Evolutionary conservation across 768 basidiomycete genomes (phyloP).

Genomic region (Mycena kentingensis): DNA sequence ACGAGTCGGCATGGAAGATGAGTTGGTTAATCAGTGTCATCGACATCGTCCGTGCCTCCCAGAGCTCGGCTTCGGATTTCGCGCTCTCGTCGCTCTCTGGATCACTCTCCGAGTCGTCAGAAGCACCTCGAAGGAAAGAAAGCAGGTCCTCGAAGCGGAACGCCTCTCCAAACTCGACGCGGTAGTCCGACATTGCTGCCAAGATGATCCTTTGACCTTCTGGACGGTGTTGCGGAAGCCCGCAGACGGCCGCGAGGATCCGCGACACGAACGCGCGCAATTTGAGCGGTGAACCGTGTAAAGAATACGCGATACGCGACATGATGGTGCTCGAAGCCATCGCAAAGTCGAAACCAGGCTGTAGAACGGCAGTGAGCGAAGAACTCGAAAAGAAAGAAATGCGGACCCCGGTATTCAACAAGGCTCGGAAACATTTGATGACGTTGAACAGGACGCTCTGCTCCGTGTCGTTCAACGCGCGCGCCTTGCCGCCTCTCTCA

Average conservation of each 20-base stretch:
- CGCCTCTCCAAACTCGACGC: constrained; percentile 65
- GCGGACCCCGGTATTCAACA: constrained; percentile 84
- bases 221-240: constrained; percentile 53
- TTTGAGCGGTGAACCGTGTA: constrained; percentile 68
- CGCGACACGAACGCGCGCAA: constrained; percentile 71
- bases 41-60: constrained; percentile 78
- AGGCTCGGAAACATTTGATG: constrained; percentile 76
- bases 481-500: constrained; percentile 66
- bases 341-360: constrained; percentile 76
- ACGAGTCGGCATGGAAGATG: constrained; percentile 68
- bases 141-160: constrained; percentile 84
- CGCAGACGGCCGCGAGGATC: constrained; percentile 81
- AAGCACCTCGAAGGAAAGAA: constrained; percentile 53
- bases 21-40: constrained; percentile 83
- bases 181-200: constrained; percentile 78
- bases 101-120: constrained; percentile 37
- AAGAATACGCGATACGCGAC: constrained; percentile 70
- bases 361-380: constrained; percentile 11
- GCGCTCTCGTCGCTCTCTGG: constrained; percentile 26
- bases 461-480: constrained; percentile 63
- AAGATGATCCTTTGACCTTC: constrained; percentile 78
- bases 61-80: constrained; percentile 58
- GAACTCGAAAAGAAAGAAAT: constrained; percentile 1
- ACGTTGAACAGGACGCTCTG: constrained; percentile 69
- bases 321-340: constrained; percentile 64